Conservation (phyloP, 257 asterid species). For the Jaltomata sinuosa region DNA sequence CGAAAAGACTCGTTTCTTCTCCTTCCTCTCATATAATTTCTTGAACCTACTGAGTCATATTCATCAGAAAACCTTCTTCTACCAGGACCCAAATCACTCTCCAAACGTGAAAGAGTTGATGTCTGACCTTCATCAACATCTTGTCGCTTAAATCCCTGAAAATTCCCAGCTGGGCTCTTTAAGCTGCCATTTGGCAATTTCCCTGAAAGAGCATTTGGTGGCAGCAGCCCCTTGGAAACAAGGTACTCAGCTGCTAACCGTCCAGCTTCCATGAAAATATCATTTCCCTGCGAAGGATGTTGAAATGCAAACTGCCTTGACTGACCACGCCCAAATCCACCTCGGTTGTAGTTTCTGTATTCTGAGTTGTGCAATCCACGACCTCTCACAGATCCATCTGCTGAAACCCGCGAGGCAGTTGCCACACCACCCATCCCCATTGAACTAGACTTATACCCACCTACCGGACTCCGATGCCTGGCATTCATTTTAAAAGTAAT, state of each 20-base stretch:
- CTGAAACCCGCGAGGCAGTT: conserved; percentile 52
- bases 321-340: conserved; percentile 66
- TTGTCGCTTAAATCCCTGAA: conserved; percentile 30
- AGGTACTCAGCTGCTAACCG: conserved; percentile 81
- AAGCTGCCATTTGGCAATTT: conserved; percentile 47
- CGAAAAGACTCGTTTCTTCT: conserved; percentile 52
- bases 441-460: conserved; percentile 59
- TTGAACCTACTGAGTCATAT: conserved; percentile 31
- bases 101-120: conserved; percentile 59
- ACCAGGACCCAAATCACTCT: conserved; percentile 43
- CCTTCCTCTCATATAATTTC: conserved; percentile 44
- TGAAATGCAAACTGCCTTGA: conserved; percentile 47
- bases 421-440: conserved; percentile 54
- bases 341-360: conserved; percentile 47
- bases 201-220: conserved; percentile 62
- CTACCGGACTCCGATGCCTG: conserved; percentile 62
- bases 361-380: conserved; percentile 50
- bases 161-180: conserved; percentile 33
- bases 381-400: conserved; percentile 63
- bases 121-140: conserved; percentile 45
- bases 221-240: conserved; percentile 69
- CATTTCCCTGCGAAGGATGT: conserved; percentile 37
- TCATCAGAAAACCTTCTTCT: conserved; percentile 59
- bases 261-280: conserved; percentile 84
- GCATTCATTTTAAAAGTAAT: conserved; percentile 43